Evolutionary conservation across 2,329 filamentous ascomycete genomes (phyloP), one percentile per base, ranked within the genome.

Genomic region (Alternaria ethzedia): DNA sequence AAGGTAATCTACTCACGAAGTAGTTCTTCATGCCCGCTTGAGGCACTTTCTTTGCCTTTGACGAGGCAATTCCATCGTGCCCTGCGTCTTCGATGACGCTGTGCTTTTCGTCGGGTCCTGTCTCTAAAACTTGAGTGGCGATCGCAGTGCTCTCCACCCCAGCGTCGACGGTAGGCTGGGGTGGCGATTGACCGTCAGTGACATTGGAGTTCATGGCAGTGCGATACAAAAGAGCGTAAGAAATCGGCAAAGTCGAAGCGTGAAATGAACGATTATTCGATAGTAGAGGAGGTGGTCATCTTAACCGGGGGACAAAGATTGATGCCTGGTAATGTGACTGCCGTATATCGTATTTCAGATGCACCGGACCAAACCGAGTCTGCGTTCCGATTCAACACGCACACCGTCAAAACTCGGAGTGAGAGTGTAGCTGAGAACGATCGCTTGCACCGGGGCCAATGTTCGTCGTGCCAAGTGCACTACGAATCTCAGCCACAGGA

Each of bases 11-110:
- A 66, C 75, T 66, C 69, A 78, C 77, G 44, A 79, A 73, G 58
- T 78, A 79, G 36, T 76, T 79, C n/a, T 59, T 65, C 32, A 79
- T 12, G 21, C 63, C 71, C 6, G 69, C 70, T 10, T 72, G 54
- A 2, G 68, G 52, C 12, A 67, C 66, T 54, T 78, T 71, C 56
- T 74, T 69, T 3, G 32, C 17, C 30, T 68, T 55, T 1, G 45
- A 23, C 9, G 52, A 36, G n/a, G n/a, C 23, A n/a, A 21, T 59
- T 7, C 51, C 44, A 28, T 64, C 32, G 5, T 67, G 67, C 3
- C 61, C 68, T 5, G 41, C 50, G 3, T 49, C 58, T 21, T 64
- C 65, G 3, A 56, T 57, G 30, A 28, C 8, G 23, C 25, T 17
- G 23, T 57, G 21, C 15, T 57, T 57, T 17, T 56, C 41, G 6